These are phyloP conservation scores for Teunomyces kruisii DNA, from an alignment of 805 yeast genomes.

Conservation along the genomic window DNA sequence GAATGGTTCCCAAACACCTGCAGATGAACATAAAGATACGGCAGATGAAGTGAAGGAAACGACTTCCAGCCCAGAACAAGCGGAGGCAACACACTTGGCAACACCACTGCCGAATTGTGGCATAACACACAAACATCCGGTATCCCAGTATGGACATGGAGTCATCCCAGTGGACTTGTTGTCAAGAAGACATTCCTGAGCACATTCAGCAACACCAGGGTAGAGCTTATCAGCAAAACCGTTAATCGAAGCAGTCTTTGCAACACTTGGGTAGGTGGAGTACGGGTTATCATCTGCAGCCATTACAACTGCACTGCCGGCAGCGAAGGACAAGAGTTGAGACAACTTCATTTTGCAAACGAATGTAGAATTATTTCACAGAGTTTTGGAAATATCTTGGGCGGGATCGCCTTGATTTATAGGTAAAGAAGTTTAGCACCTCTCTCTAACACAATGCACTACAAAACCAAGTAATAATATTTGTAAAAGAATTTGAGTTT, in stretches of 20 bases:
- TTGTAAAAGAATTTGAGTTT: background rate
- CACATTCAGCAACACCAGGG: slow-evolving; percentile 35
- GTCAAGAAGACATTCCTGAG: slow-evolving; percentile 33
- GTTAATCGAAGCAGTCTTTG: slow-evolving; percentile 40
- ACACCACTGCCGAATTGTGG: slow-evolving; percentile 30
- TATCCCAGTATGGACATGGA: slow-evolving; percentile 48
- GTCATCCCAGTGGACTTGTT: slow-evolving; percentile 27
- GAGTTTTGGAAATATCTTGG: background rate
- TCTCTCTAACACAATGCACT: background rate
- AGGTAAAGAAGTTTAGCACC: background rate
- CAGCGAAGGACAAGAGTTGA: background rate
- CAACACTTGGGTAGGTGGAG: slow-evolving; percentile 41
- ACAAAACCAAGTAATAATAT: background rate
- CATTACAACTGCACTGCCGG: slow-evolving; percentile 1
- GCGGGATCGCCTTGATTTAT: background rate
- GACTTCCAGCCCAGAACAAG: slow-evolving; percentile 32
- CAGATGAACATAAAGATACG: slow-evolving; percentile 31
- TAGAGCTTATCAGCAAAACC: slow-evolving; percentile 43
- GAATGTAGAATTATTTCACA: background rate
- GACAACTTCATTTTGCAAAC: background rate
- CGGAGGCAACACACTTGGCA: slow-evolving; percentile 31
- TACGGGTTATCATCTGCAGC: slow-evolving; percentile 13
- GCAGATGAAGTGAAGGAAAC: slow-evolving; percentile 29
- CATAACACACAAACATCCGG: slow-evolving; percentile 47
- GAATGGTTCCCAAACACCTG: slow-evolving; percentile 36